Evolutionary conservation across 169 alveolate species (phyloP), one percentile per base, ranked within the genome.

Genomic region (Cytauxzoon felis): DNA sequence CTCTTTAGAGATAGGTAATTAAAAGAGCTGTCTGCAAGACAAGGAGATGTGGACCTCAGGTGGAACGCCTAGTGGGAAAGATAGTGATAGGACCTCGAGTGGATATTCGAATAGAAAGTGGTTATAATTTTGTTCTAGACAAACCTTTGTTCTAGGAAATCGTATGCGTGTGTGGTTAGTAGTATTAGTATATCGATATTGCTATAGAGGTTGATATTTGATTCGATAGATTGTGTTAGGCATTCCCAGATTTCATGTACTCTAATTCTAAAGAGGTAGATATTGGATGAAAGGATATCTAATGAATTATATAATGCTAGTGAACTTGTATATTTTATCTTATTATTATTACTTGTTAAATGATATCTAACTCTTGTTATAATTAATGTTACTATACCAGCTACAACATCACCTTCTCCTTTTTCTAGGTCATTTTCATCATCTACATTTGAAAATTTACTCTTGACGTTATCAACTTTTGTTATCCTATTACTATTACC

Each of bases 161-260:
- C 18, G 49, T 32, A 72, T 32, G 67, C 57, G 3, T 40, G 18
- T 29, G 13, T 49, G 30, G 43, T 42, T 3, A 47, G 58, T n/a
- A 58, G 32, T 29, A 50, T 52, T 40, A 59, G 19, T 5, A 72
- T 72, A 38, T 67, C 76, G 54, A 72, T 50, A 13, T 19, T 47
- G 41, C 68, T 40, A 34, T 36, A 33, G 33, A 41, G 47, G 24
- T 65, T 53, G 29, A 51, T 3, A 29, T 30, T 61, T 9, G 16
- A 50, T 32, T 61, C 82, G 60, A 72, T 1, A 21, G 73, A 60
- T 58, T 50, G 47, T 21, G 54, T 24, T 19, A 72, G 48, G 16
- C 73, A 49, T 23, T 72, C 82, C 82, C 82, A 72, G 4, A 34
- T 23, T 38, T 72, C 82, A 34, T 72, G 38, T 24, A 72, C 36